Conservation (phyloP, 2,329 filamentous ascomycete species). For the Aspergillus sp. region DNA sequence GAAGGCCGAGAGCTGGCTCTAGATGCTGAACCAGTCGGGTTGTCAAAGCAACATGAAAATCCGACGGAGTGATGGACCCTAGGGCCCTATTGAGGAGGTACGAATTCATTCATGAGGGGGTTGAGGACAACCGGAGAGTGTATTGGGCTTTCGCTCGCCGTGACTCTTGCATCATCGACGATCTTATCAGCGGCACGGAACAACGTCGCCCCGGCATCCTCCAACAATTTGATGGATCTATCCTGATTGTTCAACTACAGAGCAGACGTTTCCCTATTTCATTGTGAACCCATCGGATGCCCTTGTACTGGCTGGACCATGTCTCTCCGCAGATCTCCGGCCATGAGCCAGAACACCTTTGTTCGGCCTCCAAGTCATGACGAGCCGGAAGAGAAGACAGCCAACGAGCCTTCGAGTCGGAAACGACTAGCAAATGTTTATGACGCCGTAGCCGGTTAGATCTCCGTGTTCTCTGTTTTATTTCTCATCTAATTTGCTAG, state of each 20-base stretch:
- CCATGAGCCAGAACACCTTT: constrained; percentile 21
- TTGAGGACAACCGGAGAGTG: not conserved
- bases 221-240: not conserved
- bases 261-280: not conserved
- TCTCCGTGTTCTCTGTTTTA: not conserved
- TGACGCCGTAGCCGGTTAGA: constrained; percentile 58
- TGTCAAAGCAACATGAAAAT: constrained; percentile 65
- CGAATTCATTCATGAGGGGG: constrained; percentile 67
- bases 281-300: not conserved
- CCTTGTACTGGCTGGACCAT: constrained; percentile 10
- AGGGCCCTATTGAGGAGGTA: constrained; percentile 74
- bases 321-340: constrained; percentile 22
- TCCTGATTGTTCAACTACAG: not conserved
- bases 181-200: constrained; percentile 16
- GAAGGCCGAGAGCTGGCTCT: constrained; percentile 63
- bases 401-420: constrained; percentile 12
- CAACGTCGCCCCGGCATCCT: constrained; percentile 15
- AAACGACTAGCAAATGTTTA: constrained; percentile 51
- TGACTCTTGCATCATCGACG: not conserved
- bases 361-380: constrained; percentile 12
- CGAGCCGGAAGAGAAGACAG: constrained; percentile 1
- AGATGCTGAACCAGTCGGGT: constrained; percentile 68
- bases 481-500: constrained; percentile 28
- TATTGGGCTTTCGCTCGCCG: no score
- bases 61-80: constrained; percentile 63